Evolutionary conservation across 177 flowering plant species (phyloP).

Genomic region (Telopea speciosissima): DNA sequence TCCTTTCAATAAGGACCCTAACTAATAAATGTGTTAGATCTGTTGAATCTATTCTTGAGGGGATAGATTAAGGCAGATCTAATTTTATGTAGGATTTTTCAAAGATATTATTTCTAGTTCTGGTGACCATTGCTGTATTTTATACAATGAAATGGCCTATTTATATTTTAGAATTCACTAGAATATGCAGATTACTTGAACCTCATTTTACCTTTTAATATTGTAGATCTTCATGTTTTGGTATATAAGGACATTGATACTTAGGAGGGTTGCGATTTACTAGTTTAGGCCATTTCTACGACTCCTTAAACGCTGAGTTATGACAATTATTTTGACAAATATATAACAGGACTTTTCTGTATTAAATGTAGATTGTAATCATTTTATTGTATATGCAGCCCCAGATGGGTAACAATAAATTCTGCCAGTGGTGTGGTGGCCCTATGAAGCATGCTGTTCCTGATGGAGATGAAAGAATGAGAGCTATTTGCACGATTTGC

Average conservation of each 20-base stretch:
- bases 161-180: background rate
- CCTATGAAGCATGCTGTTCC: conserved; percentile 74
- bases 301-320: no score
- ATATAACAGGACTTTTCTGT: no score
- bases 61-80: no score
- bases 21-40: no score
- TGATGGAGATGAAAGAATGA: conserved; percentile 81
- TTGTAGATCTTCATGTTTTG: background rate
- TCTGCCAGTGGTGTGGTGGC: conserved; percentile 94
- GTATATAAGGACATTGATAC: background rate
- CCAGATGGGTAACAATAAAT: conserved; percentile 43
- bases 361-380: background rate
- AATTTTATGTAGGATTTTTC: no score
- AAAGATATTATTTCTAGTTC: no score
- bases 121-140: no score
- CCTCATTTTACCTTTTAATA: background rate
- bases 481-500: conserved; percentile 83
- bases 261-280: no score
- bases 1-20: background rate
- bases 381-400: conserved; percentile 30
- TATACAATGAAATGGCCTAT: background rate
- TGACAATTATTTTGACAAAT: no score
- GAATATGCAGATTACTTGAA: background rate
- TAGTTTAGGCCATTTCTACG: no score
- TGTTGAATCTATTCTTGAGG: no score